phyloP scores from a whole-genome alignment of 805 yeast species.

The Saturnispora hagleri region DNA sequence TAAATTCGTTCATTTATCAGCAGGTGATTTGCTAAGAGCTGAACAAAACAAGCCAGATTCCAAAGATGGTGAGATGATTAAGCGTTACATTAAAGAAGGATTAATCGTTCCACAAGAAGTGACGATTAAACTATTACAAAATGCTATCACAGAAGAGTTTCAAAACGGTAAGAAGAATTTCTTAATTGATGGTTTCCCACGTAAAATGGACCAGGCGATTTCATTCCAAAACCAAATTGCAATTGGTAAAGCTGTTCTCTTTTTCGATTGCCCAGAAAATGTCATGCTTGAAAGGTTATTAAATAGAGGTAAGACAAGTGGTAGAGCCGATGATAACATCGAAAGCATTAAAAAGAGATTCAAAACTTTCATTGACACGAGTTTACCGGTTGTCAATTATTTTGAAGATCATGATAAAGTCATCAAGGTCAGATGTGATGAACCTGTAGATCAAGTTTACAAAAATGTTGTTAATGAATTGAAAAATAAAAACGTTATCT shows the following conservation, averaged over 20 bases:
- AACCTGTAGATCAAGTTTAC: constrained; percentile 73
- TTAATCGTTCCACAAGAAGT: constrained; percentile 88
- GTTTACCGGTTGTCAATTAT: constrained; percentile 89
- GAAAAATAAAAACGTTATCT: constrained; percentile 31
- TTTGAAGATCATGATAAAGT: constrained; percentile 68
- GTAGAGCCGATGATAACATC: constrained; percentile 86
- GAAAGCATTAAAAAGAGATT: constrained; percentile 89
- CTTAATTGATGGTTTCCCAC: constrained; percentile 92
- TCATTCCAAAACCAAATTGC: constrained; percentile 79
- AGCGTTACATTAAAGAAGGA: constrained; percentile 78
- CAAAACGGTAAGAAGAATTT: constrained; percentile 51
- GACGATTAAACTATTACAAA: constrained; percentile 72
- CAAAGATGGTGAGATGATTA: constrained; percentile 77
- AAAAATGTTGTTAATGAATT: constrained; percentile 58
- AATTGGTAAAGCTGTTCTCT: constrained; percentile 59
- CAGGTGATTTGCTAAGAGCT: constrained; percentile 93
- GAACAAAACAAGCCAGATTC: constrained; percentile 83
- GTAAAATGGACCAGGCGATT: constrained; percentile 96
- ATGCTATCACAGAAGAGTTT: constrained; percentile 57
- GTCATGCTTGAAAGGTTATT: constrained; percentile 80
- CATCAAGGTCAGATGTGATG: constrained; percentile 68
- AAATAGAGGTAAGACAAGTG: constrained; percentile 90
- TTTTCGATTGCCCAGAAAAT: constrained; percentile 72
- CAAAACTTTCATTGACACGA: constrained; percentile 74
- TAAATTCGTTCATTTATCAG: constrained; percentile 80